These are phyloP conservation scores for Medicago lupulina DNA, from an alignment of 306 rosid genomes.

Conservation along the genomic window DNA sequence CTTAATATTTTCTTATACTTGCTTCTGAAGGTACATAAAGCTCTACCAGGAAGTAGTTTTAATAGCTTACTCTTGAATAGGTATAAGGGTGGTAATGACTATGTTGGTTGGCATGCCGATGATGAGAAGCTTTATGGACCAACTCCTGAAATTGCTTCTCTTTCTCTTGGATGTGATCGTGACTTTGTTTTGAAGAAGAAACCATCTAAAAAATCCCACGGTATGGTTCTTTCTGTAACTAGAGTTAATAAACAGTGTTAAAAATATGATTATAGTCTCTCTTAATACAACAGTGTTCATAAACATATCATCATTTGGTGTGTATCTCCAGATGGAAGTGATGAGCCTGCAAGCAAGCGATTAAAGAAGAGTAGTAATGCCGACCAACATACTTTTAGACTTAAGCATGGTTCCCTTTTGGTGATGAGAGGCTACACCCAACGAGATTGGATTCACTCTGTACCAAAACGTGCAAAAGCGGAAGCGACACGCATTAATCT, in stretches of 20 bases:
- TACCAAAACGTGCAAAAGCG: conserved; percentile 81
- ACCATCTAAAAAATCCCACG: conserved; percentile 52
- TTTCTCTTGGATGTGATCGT: conserved; percentile 87
- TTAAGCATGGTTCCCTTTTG: conserved; percentile 86
- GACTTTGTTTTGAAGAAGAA: conserved; percentile 83
- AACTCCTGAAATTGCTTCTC: conserved; percentile 85
- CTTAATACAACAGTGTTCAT: conserved; percentile 15
- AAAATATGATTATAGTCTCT: conserved; percentile 10
- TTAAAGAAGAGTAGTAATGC: conserved; percentile 55
- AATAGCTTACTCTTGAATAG: conserved; percentile 90
- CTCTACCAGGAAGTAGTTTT: conserved; percentile 88
- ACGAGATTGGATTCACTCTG: conserved; percentile 93
- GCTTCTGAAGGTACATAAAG: conserved; percentile 74
- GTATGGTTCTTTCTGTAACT: conserved; percentile 49
- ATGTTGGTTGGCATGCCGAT: conserved; percentile 96
- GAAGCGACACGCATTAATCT: conserved; percentile 89
- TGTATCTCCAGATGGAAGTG: conserved; percentile 49
- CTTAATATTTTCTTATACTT: conserved; percentile 21
- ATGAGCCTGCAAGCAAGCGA: conserved; percentile 68
- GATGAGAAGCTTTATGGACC: conserved; percentile 89
- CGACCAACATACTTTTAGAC: conserved; percentile 70
- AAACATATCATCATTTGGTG: conserved; percentile 34
- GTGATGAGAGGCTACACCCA: conserved; percentile 93
- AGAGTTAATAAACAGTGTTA: not conserved
- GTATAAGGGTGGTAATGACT: conserved; percentile 83